Base-by-base conservation (phyloP, 169 alveolate genomes). In the Eimeria brunetti region DNA sequence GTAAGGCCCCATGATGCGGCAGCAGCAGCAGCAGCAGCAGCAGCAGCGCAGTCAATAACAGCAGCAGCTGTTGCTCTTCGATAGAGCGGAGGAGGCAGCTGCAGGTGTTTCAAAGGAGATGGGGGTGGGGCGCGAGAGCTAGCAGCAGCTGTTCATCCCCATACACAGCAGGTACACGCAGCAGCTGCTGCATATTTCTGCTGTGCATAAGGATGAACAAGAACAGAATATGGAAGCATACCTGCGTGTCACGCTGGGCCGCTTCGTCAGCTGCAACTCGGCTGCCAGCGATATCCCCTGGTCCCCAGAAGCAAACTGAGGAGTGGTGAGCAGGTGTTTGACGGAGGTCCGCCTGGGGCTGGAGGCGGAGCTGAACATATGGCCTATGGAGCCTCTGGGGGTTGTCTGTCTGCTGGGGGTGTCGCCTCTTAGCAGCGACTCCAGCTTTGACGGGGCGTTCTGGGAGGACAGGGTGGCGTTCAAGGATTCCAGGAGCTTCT, bases 331-430 rank as follows among this genome's bases (percentile, higher is more conserved):
- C 36, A 53, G 91, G 11, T 85, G 78, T 46, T 60, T 85, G 8
- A 85, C 91, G 60, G 91, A 53, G 27, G 78, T 69, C 60, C 91
- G 58, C 33, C 91, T 56, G 58, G 91, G 91, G 91, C 69, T 85
- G 33, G 75, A 36, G 8, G 46, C 67, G 2, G 73, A 41, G 27
- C 58, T 46, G n/a, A 85, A 60, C 80, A 85, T 6, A 64, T 85
- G 91, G 41, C 60, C 46, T 20, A 60, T 30, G 78, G 91, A 85
- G 44, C 91, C 78, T 12, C 91, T 56, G 6, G 91, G 91, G 8
- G 91, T 85, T 11, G 58, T 53, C 22, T 85, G 91, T 22, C 91
- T 46, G 24, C 91, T 85, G 49, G 91, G 30, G 27, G 30, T n/a
- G 24, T 85, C 91, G 51, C 69, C 89, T 30, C 80, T 78, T 14